A percentile compares a stretch with the other conserved stretches of the same genome.
Conservation (phyloP, 73 alveolate genomes). For the Paramecium sonneborni region DNA sequence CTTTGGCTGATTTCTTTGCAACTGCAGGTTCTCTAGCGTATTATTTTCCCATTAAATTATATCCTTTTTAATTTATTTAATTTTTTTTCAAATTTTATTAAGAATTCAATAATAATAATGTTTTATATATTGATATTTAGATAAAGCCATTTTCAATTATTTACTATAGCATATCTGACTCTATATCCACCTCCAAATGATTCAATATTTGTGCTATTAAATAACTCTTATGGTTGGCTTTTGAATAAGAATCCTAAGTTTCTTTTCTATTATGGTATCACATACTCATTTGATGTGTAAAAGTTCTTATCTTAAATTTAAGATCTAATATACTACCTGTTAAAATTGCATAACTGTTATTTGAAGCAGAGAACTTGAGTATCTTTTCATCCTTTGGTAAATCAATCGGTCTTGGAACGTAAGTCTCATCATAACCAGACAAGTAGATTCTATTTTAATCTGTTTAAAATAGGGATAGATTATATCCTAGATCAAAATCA, state of each 20-base stretch:
- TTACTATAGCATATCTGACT: constrained; percentile 48
- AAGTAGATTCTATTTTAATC: constrained; percentile 27
- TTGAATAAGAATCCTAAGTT: neutral
- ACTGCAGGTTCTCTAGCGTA: constrained; percentile 87
- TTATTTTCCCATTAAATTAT: constrained; percentile 74
- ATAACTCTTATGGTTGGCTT: neutral
- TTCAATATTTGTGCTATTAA: neutral
- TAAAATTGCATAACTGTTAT: neutral
- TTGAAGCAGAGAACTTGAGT: constrained; percentile 6
- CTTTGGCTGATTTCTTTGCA: constrained; percentile 82
- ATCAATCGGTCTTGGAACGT: constrained; percentile 6
- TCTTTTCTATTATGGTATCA: neutral
- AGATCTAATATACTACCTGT: neutral
- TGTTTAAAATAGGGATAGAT: constrained; percentile 12
- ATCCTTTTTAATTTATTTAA: neutral
- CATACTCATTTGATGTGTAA: neutral
- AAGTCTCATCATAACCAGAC: neutral
- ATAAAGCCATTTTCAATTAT: neutral
- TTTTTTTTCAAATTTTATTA: neutral
- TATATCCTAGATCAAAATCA: constrained; percentile 45
- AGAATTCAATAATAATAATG: neutral
- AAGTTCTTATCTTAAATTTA: neutral
- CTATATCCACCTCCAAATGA: constrained; percentile 37
- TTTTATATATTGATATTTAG: neutral
- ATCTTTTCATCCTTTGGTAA: constrained; percentile 21